These are phyloP conservation scores for Thalassiosira pacifica DNA, from an alignment of 352 stramenopile species.

Conservation along the genomic window DNA sequence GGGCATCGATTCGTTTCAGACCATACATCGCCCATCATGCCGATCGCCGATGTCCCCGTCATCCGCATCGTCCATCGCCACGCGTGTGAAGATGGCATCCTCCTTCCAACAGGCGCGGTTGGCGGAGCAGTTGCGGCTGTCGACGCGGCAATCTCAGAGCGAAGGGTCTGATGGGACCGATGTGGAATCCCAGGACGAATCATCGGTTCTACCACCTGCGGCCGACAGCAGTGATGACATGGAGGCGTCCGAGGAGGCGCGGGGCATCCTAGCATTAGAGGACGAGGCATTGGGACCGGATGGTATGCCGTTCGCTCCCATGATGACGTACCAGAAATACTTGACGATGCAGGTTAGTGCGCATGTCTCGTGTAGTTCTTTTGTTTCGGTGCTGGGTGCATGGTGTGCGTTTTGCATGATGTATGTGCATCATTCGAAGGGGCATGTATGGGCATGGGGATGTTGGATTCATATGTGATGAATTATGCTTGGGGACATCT, in stretches of 20 bases:
- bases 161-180: background rate
- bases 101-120: slow-evolving; percentile 24
- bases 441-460: too few relatives aligned
- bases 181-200: background rate
- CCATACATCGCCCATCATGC: background rate
- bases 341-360: slow-evolving; percentile 82
- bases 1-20: background rate
- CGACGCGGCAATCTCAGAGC: slow-evolving; percentile 5
- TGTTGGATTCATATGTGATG: too few relatives aligned
- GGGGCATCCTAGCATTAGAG: slow-evolving; percentile 23
- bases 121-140: slow-evolving; percentile 15
- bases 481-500: too few relatives aligned
- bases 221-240: background rate
- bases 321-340: slow-evolving; percentile 80
- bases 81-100: background rate
- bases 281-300: background rate
- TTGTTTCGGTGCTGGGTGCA: background rate
- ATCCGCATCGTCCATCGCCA: background rate
- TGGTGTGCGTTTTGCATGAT: background rate
- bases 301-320: slow-evolving; percentile 62
- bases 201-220: background rate
- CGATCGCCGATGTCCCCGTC: background rate
- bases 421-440: too few relatives aligned
- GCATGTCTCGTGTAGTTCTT: too few relatives aligned
- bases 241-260: slow-evolving; percentile 5